Base-by-base conservation (phyloP, 805 yeast species). In the Ogataea paraovalis region DNA sequence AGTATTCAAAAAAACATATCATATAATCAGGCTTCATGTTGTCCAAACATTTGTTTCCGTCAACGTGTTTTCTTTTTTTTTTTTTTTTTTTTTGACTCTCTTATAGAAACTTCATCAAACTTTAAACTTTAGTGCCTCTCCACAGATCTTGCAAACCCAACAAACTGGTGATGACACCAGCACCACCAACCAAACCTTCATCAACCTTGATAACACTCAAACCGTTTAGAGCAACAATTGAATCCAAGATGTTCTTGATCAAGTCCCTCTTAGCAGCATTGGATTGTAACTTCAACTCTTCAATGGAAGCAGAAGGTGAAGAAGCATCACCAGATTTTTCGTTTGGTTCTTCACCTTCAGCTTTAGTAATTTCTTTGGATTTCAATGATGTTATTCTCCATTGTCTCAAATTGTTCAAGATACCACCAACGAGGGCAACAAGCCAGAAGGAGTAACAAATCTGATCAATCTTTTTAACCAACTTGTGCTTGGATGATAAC, bases 111-210 rank as follows among this genome's bases (percentile, higher is more conserved):
- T 16, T 22, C n/a, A 19, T n/a, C n/a, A 21, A 18, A 18, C 16
- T 39, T 23, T 42, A 44, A 18, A 44, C 42, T 37, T 63, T 63
- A 4, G 78, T 74, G 41, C 75, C 65, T 33, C 64, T 69, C 96
- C 95, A 83, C 55, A 82, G 61, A 58, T 85, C 90, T 62, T 76
- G 79, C 45, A 89, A 71, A 39, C 96, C 96, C 67, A 89, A 72
- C 42, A 82, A 50, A 36, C 96, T 85, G 28, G 97, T 89, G 49
- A 87, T 69, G 22, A 85, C 76, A 62, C 98, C 98, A 34, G 94
- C 89, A 48, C 83, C 69, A 33, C 96, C 97, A 43, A 89, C 79
- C 38, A 82, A 74, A 43, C 95, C 94, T 57, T 91, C 97, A 62
- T 82, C 79, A 58, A 80, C 71, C 56, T 73, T 73, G 57, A 85